Percentiles rank a stretch among this genome's conserved stretches.
phyloP scores from a whole-genome alignment of 148 eudicot genomes.

The Limonium bicolor region DNA sequence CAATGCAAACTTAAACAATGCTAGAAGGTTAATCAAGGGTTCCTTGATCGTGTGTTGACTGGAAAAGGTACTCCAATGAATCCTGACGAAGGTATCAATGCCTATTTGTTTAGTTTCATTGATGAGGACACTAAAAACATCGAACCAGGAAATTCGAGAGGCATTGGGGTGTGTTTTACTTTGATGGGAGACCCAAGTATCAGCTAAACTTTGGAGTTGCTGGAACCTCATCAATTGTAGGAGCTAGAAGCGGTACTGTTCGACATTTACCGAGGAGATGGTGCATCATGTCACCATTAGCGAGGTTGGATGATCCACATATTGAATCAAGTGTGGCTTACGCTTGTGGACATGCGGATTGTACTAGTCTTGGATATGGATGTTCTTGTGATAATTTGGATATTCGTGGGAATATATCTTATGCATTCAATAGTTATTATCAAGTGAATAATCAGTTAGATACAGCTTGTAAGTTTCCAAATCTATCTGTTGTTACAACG shows the following conservation, averaged over 20 bases:
- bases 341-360: conserved; percentile 56
- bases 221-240: conserved; percentile 13
- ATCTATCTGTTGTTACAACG: conserved; percentile 32
- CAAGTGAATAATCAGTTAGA: conserved; percentile 47
- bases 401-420: conserved; percentile 29
- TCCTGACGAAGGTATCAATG: conserved; percentile 48
- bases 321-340: conserved; percentile 40
- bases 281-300: conserved; percentile 50
- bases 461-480: conserved; percentile 49
- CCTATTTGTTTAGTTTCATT: conserved; percentile 63
- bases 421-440: conserved; percentile 45
- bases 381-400: conserved; percentile 40
- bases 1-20: conserved; percentile 44
- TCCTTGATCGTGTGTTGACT: conserved; percentile 36
- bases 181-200: conserved; percentile 79
- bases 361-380: conserved; percentile 62
- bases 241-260: conserved; percentile 36
- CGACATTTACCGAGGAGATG: conserved; percentile 30
- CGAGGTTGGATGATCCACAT: conserved; percentile 30
- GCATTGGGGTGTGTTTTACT: conserved; percentile 81
- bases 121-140: conserved; percentile 76
- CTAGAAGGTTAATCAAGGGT: conserved; percentile 62
- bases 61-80: conserved; percentile 75
- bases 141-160: conserved; percentile 65
- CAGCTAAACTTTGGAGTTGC: conserved; percentile 27